A percentile compares a stretch with the other conserved stretches of the same genome.
These are phyloP conservation scores for Pleurotus sapidus DNA, from an alignment of 768 basidiomycete species.

Conservation along the genomic window DNA sequence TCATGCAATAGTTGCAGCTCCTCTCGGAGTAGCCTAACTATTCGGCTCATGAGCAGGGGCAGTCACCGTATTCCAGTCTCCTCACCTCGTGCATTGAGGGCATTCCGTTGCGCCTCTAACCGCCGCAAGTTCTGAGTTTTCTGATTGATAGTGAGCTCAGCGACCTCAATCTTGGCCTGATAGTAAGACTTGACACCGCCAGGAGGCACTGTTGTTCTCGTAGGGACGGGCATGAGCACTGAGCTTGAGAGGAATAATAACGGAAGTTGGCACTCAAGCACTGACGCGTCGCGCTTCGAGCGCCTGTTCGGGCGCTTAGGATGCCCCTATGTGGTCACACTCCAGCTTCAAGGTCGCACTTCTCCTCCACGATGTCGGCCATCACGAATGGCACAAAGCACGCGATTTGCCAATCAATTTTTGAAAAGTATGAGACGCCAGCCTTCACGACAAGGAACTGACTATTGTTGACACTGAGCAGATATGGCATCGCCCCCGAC, in stretches of 20 bases:
- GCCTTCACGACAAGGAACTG: too few species aligned
- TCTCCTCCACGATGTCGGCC: too few species aligned
- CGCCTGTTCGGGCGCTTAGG: not conserved
- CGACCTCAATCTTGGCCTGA: slow-evolving; percentile 91
- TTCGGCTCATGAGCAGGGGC: not conserved
- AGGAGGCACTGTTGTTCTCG: slow-evolving; percentile 38
- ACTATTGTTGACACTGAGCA: too few species aligned
- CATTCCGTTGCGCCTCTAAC: slow-evolving; percentile 95
- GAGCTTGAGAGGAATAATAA: not conserved
- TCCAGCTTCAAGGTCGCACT: too few species aligned
- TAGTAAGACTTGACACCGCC: slow-evolving; percentile 88
- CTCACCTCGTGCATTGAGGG: slow-evolving; percentile 90
- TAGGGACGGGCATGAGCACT: slow-evolving; percentile 31
- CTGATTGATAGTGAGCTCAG: slow-evolving; percentile 91
- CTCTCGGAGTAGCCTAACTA: slow-evolving; percentile 87
- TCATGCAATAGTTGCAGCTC: slow-evolving; percentile 92
- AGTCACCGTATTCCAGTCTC: slow-evolving; percentile 1
- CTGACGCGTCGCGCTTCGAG: not conserved
- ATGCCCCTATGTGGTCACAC: too few species aligned
- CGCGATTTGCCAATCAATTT: too few species aligned
- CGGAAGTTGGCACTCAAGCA: too few species aligned
- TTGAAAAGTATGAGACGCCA: too few species aligned
- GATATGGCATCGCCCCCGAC: too few species aligned
- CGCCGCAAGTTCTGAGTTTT: slow-evolving; percentile 96
- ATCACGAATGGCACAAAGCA: too few species aligned